Conservation (phyloP, 805 yeast species). For the Dipodascus albidus region DNA sequence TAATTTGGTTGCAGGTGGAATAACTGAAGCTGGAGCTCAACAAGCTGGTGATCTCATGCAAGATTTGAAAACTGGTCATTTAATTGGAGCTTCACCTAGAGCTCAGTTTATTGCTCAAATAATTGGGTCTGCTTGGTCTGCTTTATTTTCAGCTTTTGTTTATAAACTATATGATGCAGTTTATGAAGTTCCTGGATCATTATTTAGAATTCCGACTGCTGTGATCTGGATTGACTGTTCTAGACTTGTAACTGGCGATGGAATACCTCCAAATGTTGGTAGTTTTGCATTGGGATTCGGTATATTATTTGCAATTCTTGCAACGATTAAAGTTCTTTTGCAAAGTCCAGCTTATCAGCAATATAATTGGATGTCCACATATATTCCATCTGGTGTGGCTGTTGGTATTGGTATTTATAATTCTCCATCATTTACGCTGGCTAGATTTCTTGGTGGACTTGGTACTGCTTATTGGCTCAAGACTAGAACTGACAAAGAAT, state of each 20-base stretch:
- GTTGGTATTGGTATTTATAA: constrained; percentile 96
- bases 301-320: constrained; percentile 46
- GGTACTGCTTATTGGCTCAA: constrained; percentile 40
- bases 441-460: constrained; percentile 84
- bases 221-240: constrained; percentile 96
- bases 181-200: constrained; percentile 72
- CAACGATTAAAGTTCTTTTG: constrained; percentile 33
- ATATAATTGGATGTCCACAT: constrained; percentile 25
- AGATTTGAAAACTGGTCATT: constrained; percentile 88
- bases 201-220: constrained; percentile 88
- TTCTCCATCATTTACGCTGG: constrained; percentile 85
- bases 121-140: constrained; percentile 79
- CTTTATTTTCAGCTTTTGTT: constrained; percentile 67
- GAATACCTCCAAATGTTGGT: constrained; percentile 72
- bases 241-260: constrained; percentile 80
- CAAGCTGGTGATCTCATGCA: constrained; percentile 98
- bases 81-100: constrained; percentile 82
- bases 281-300: constrained; percentile 61
- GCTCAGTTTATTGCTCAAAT: constrained; percentile 89
- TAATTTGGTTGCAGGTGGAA: constrained; percentile 89
- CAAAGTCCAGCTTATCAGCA: constrained; percentile 7
- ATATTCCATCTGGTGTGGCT: constrained; percentile 89
- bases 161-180: constrained; percentile 72
- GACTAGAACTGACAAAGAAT: constrained; percentile 25
- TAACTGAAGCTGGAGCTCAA: constrained; percentile 98